Base-by-base conservation (phyloP, 257 asterid species). In the Gynochthodes officinalis region DNA sequence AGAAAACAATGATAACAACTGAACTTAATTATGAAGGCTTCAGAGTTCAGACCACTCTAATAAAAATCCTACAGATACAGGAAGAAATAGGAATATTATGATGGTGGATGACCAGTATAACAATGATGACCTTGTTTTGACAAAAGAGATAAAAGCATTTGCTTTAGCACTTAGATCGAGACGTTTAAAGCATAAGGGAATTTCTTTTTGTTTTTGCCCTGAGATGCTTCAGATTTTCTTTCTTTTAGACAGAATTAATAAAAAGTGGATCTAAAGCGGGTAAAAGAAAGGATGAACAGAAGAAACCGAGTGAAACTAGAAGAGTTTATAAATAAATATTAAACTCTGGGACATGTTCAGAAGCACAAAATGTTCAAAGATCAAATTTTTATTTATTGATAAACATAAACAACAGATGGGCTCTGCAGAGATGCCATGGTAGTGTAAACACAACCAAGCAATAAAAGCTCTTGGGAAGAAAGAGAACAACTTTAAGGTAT, bases 131-230 rank as follows among this genome's bases (percentile, higher is more conserved):
- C 66, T 64, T 74, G 77, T 75, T 74, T 46, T 59, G 75, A 79
- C 57, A 52, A 80, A n/a, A n/a, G n/a, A 80, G 83, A 25, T 76
- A 72, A 84, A 87, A 86, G 48, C 70, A 53, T 18, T 59, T 59
- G 73, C 91, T 87, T 84, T 84, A 83, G 81, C 85, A 65, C 91
- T 69, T 71, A n/a, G 70, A 81, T 68, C 87, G 81, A 87, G 84
- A 82, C 37, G 77, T 63, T 48, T 67, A 77, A 78, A 78, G 86
- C 82, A 62, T 44, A 71, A 71, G 59, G 73, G 80, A 59, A 77
- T 77, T 68, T 76, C 79, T 81, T 86, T 88, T 80, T 67, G 67
- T 76, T 80, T 62, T 77, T 71, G 71, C 66, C 76, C 69, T 72
- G 39, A n/a, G 42, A 70, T 46, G 68, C 63, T 74, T 66, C 58